Base-by-base conservation (phyloP, 2,329 filamentous ascomycete species). In the Grosmannia clavigera region DNA sequence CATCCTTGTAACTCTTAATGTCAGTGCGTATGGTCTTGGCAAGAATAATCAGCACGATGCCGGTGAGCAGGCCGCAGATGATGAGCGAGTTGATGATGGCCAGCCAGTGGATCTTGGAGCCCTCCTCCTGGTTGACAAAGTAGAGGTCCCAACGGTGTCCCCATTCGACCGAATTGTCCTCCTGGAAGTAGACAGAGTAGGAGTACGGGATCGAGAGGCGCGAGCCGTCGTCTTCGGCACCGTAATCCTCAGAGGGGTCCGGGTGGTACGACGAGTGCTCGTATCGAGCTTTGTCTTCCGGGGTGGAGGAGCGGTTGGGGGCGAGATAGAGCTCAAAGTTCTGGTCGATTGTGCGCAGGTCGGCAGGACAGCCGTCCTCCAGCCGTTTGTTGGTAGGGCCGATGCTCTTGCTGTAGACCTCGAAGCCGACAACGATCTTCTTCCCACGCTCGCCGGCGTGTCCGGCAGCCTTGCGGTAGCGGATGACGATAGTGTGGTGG, bases 131-230 rank as follows among this genome's bases (percentile, higher is more conserved):
- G 70, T 92, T 91, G 62, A 87, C 88, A 73, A 95, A 95, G 72
- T 95, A 95, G 59, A 92, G 75, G 67, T 95, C 88, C 90, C 91
- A 96, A 59, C 90, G 82, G 66, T 86, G 89, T 60, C 79, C 78
- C 91, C 91, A 96, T 64, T 94, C 89, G 57, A 95, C 77, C 25
- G 80, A 82, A 51, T 86, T 81, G 63, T 95, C 89, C 70, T 95
- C 88, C 58, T 89, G 85, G 75, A 91, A 96, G 72, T 94, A 95
- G 16, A 95, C 87, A 3, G 90, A 92, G 73, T 95, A 96, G 0
- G 89, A 88, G 72, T 92, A 95, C 0, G 90, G 89, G 58, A 95
- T 86, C 2, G 80, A 84, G 57, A 94, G 71, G 2, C 77, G 88
- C 16, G 82, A 81, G 31, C 80, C 81, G 61, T 88, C 85, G 51